These are phyloP conservation scores for Boletus rubropictus DNA, from an alignment of 768 basidiomycete genomes.

Conservation along the genomic window DNA sequence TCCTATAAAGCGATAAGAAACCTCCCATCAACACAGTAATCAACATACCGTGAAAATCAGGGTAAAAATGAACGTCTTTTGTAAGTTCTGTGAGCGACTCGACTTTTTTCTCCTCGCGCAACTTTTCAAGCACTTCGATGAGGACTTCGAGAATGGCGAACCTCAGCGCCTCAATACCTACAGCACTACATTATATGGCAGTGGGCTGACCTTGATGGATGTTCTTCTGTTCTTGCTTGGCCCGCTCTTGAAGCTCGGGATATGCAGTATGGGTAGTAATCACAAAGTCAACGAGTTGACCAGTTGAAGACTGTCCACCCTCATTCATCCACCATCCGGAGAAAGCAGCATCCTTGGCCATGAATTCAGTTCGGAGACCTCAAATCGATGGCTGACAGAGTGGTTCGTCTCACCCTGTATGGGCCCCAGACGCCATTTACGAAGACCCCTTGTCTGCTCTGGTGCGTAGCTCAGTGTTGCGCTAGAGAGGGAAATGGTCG, in stretches of 20 bases:
- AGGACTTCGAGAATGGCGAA: constrained; percentile 45
- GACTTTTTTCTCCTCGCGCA: constrained; percentile 49
- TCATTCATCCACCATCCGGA: constrained; percentile 99
- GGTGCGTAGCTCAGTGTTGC: not conserved
- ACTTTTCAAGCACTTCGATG: constrained; percentile 62
- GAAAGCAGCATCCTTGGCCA: constrained; percentile 72
- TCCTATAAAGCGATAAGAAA: constrained; percentile 41
- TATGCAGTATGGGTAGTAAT: constrained; percentile 90
- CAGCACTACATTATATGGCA: not conserved
- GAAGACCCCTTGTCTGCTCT: constrained; percentile 80
- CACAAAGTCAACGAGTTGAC: constrained; percentile 91
- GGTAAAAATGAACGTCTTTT: constrained; percentile 90
- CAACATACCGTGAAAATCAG: constrained; percentile 79
- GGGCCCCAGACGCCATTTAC: constrained; percentile 94
- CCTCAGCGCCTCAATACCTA: not conserved
- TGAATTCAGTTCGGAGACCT: not conserved
- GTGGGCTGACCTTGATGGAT: constrained; percentile 46
- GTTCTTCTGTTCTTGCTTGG: constrained; percentile 52
- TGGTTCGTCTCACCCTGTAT: constrained; percentile 49
- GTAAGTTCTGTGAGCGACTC: constrained; percentile 77
- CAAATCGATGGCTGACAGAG: not conserved
- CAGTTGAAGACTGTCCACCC: constrained; percentile 97
- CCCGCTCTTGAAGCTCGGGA: constrained; percentile 55
- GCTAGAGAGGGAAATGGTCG: not conserved
- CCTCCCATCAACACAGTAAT: not conserved